Base-by-base conservation (phyloP, 768 basidiomycete genomes). In the Xerocomus potaroensis region DNA sequence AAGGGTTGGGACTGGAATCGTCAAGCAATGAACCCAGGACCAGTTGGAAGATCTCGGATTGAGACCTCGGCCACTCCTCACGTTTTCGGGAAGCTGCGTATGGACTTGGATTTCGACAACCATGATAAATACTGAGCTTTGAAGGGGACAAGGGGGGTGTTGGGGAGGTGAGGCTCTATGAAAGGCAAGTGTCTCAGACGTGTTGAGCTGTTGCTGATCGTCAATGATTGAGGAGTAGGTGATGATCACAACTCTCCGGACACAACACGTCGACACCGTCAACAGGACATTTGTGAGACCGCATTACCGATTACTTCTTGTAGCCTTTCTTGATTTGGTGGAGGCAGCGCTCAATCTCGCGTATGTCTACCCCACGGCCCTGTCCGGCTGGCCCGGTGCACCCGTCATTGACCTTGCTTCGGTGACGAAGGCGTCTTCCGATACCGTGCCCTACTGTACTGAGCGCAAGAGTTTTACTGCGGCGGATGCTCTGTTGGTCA, bases 391-490 rank as follows among this genome's bases (percentile, higher is more conserved):
- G 65, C 78, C 87, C 3, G 69, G 78, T 11, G 87, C 91, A 0
- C 77, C 86, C 2, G 53, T 93, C 22, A 58, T 94, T 44, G 92
- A 89, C 4, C 87, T 92, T 58, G 71, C 77, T 15, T 74, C 79
- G 1, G 82, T 76, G 2, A 64, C 76, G n/a, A 83, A 91, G 84
- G 93, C 92, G 0, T 67, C 91, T 33, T 78, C 83, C 30, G 94
- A 95, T 71, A 95, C 92, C 3, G 61, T 81, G 7, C 73, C 94
- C n/a, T 95, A 94, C 66, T 79, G 78, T 95, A 94, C 66, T 79
- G 78, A 74, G 62, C 72, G 11, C 83, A 91, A 61, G 91, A 93
- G 64, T 85, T 84, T 64, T 90, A 73, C 59, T 90, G 88, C 62
- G 73, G 75, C 3, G 81, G 72, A 41, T 91, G 89, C 57, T 71